A percentile compares a stretch with the other conserved stretches of the same genome.
These are phyloP conservation scores for Sphagnum magellanicum DNA, from an alignment of 228 moss, liverwort and hornwort species.

Conservation along the genomic window DNA sequence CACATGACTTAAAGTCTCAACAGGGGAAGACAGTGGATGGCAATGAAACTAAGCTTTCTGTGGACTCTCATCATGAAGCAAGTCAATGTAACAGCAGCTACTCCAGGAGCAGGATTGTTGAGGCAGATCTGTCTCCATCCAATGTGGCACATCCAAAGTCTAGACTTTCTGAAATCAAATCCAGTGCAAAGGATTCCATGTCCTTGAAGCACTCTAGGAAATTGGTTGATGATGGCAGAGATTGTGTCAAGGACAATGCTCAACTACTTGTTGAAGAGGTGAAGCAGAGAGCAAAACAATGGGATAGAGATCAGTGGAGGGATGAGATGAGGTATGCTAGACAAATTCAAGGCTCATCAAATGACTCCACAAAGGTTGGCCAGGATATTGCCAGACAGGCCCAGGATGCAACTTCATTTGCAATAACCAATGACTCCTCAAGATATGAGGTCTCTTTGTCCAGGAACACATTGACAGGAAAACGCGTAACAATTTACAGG, in stretches of 20 bases:
- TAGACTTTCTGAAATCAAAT: neutral
- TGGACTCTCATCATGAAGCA: constrained; percentile 3
- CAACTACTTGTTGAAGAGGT: constrained; percentile 24
- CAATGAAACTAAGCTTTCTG: neutral
- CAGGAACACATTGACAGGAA: constrained; percentile 35
- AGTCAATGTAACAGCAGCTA: constrained; percentile 9
- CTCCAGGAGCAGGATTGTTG: constrained; percentile 8
- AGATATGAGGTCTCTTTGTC: constrained; percentile 23
- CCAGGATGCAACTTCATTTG: constrained; percentile 7
- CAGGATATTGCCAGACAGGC: constrained; percentile 48
- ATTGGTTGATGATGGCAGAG: constrained; percentile 2
- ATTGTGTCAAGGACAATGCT: constrained; percentile 15
- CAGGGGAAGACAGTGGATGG: constrained; percentile 6
- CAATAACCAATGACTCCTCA: constrained; percentile 8
- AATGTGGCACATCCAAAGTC: no score
- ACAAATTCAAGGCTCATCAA: constrained; percentile 16
- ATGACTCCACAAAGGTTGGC: constrained; percentile 52
- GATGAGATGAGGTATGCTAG: neutral
- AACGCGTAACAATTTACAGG: constrained; percentile 27
- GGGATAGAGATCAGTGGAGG: constrained; percentile 19
- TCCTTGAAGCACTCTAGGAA: constrained; percentile 8
- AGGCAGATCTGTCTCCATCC: constrained; percentile 1
- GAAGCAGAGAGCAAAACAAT: constrained; percentile 35
- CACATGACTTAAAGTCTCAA: constrained; percentile 10
- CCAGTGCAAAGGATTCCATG: constrained; percentile 13